Evolutionary conservation across 805 yeast species (phyloP).

Genomic region (Saccharomyces cerevisiae): DNA sequence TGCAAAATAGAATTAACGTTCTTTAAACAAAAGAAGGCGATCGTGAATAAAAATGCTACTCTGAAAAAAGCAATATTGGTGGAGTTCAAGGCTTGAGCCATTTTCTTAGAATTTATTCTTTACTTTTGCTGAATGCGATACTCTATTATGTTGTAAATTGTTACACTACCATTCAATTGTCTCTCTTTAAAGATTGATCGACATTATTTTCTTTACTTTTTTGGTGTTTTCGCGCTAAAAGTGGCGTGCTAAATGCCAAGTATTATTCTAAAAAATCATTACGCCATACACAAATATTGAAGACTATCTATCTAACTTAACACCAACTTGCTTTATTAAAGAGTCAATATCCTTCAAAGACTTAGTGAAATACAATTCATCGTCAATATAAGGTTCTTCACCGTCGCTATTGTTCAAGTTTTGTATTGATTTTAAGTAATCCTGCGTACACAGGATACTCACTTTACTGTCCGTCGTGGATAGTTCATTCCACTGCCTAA

Average conservation of each 20-base stretch:
- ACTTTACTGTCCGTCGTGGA: conserved; percentile 2
- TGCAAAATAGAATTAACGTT: conserved; percentile 39
- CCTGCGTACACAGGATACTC: conserved; percentile 9
- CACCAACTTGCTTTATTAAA: background rate
- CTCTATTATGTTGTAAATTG: background rate
- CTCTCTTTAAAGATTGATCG: background rate
- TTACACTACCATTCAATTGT: background rate
- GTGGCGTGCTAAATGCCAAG: background rate
- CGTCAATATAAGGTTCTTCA: conserved; percentile 8
- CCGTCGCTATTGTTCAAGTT: conserved; percentile 2
- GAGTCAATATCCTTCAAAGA: background rate
- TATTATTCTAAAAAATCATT: background rate
- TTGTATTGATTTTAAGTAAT: conserved; percentile 7
- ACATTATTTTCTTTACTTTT: background rate
- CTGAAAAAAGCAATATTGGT: conserved; percentile 41
- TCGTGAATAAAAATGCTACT: conserved; percentile 36
- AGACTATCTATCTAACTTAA: background rate
- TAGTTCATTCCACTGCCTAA: conserved; percentile 8
- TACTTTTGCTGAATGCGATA: background rate
- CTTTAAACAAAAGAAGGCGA: conserved; percentile 40
- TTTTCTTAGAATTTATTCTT: conserved; percentile 13
- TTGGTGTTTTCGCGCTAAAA: background rate
- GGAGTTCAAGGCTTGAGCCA: conserved; percentile 45
- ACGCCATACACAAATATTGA: background rate
- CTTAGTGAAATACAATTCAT: conserved; percentile 8